phyloP scores from a whole-genome alignment of 345 rosid genomes.

The Populus simonii region DNA sequence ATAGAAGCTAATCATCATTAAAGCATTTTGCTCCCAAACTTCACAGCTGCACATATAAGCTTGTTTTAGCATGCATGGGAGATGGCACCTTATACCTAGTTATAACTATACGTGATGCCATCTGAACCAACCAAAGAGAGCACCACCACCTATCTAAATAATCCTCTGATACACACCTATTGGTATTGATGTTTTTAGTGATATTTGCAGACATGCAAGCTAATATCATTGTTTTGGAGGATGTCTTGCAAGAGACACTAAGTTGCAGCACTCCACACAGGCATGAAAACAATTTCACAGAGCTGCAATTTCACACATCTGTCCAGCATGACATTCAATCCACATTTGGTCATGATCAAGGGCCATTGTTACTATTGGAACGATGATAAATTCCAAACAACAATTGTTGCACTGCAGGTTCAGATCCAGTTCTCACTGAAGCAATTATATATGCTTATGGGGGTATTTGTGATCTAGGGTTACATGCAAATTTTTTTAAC shows the following conservation, averaged over 20 bases:
- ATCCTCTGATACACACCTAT: neutral
- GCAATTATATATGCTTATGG: neutral
- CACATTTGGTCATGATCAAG: neutral
- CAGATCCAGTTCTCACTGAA: neutral
- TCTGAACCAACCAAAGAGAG: neutral
- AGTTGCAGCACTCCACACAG: neutral
- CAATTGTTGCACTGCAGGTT: neutral
- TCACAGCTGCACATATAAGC: neutral
- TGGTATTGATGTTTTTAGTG: neutral
- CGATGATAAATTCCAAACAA: neutral
- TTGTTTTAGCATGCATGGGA: neutral
- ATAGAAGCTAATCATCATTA: neutral
- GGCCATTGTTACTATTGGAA: neutral
- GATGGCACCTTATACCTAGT: neutral
- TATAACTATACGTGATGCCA: neutral
- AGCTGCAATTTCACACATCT: neutral
- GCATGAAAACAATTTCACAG: neutral
- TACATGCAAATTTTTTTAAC: neutral
- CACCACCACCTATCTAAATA: neutral
- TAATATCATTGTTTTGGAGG: neutral
- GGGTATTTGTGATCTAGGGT: neutral
- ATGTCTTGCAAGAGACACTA: neutral
- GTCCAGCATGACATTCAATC: neutral
- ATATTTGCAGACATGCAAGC: neutral
- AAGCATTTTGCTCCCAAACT: neutral